A percentile compares a stretch with the other conserved stretches of the same genome.
These are phyloP conservation scores for Coniferiporia weirii DNA, from an alignment of 1,284 basidiomycete species.

Conservation along the genomic window DNA sequence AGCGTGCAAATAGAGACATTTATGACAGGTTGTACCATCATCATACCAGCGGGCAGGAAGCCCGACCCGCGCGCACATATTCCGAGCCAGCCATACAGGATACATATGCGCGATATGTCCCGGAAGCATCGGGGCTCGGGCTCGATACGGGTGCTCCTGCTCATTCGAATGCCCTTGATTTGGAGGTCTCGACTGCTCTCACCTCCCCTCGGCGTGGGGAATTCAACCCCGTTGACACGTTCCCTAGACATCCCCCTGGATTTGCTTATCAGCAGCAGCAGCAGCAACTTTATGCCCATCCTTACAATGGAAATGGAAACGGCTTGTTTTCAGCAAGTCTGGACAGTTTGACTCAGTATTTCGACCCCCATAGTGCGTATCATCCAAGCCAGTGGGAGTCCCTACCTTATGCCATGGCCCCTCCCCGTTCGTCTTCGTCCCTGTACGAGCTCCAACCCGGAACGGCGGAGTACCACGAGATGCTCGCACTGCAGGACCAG, in stretches of 20 bases:
- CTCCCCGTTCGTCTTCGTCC: neutral
- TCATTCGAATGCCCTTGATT: neutral
- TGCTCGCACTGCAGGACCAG: neutral
- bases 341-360: neutral
- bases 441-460: neutral
- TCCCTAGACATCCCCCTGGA: slow-evolving; percentile 3
- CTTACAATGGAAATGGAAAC: neutral
- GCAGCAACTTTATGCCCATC: neutral
- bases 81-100: neutral
- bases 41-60: neutral
- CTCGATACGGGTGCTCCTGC: neutral
- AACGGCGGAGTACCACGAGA: neutral
- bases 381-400: slow-evolving; percentile 11
- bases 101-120: neutral
- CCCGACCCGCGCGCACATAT: neutral
- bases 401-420: neutral
- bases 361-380: neutral
- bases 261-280: neutral
- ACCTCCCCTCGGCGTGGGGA: neutral
- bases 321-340: neutral
- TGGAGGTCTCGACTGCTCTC: neutral
- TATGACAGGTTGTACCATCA: neutral
- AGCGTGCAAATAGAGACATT: slow-evolving; percentile 9
- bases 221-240: neutral
- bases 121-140: slow-evolving; percentile 1